Conservation (phyloP, 2,329 filamentous ascomycete genomes). For the Lizonia empirigonia region DNA sequence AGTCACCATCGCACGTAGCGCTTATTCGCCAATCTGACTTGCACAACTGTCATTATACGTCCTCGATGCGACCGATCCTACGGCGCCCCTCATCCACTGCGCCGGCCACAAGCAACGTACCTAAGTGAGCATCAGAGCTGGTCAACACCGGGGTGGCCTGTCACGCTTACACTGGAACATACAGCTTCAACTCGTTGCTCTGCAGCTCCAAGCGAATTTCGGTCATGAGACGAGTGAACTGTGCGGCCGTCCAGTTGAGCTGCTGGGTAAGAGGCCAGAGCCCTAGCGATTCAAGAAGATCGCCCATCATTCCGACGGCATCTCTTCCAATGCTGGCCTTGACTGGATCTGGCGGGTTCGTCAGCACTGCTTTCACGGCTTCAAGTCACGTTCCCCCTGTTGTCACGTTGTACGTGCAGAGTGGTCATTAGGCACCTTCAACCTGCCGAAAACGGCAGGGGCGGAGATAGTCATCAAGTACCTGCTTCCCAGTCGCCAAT, state of each 20-base stretch:
- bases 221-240: conserved; percentile 37
- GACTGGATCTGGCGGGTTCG: conserved; percentile 32
- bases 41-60: background rate
- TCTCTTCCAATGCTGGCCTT: conserved; percentile 40
- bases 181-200: conserved; percentile 40
- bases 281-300: conserved; percentile 46
- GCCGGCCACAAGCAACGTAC: conserved; percentile 43
- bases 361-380: background rate
- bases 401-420: background rate
- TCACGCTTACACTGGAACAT: conserved; percentile 44
- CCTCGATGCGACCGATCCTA: background rate
- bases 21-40: no score
- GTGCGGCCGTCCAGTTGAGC: conserved; percentile 39
- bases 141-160: background rate
- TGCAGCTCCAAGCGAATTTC: conserved; percentile 38
- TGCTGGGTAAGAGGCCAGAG: conserved; percentile 46
- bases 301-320: conserved; percentile 34
- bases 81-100: conserved; percentile 15
- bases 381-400: background rate
- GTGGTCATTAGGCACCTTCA: background rate
- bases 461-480: conserved; percentile 15
- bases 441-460: no score
- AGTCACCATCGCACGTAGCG: no score
- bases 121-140: conserved; percentile 24
- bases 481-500: conserved; percentile 48